Evolutionary conservation across 1,284 basidiomycete genomes (phyloP).

Genomic region (Thelephora terrestris): DNA sequence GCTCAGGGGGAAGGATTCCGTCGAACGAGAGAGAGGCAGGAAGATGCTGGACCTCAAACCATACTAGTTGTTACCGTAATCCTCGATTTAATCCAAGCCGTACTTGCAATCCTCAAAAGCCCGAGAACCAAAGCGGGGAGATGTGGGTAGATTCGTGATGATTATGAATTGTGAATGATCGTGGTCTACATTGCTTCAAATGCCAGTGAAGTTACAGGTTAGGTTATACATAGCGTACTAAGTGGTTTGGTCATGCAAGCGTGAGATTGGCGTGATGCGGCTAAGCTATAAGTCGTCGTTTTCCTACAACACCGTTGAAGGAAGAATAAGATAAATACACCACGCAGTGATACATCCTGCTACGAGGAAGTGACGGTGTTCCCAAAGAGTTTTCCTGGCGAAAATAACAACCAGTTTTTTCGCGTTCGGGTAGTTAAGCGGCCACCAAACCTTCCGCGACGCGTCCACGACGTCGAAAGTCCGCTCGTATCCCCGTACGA

Average conservation of each 20-base stretch:
- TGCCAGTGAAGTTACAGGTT: background rate
- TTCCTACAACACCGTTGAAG: conserved; percentile 1
- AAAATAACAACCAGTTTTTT: conserved; percentile 2
- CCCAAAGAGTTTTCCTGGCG: conserved; percentile 1
- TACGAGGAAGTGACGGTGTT: background rate
- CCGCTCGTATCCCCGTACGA: background rate
- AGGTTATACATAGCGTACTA: background rate
- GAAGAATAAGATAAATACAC: background rate
- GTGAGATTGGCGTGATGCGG: too few relatives aligned
- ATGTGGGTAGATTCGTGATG: too few relatives aligned
- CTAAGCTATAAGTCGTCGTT: too few relatives aligned
- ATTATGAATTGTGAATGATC: too few relatives aligned
- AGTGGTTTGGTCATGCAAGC: background rate
- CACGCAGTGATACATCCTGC: background rate
- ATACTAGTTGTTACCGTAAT: background rate
- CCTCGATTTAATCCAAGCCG: background rate
- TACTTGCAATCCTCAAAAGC: background rate
- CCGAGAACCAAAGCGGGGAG: too few relatives aligned
- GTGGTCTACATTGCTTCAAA: too few relatives aligned
- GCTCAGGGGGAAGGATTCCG: conserved; percentile 48
- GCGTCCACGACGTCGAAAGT: background rate
- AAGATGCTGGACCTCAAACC: conserved; percentile 41
- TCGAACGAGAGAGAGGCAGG: conserved; percentile 67
- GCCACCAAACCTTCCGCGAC: background rate
- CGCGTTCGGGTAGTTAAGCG: background rate